Conservation (phyloP, 331 rosid genomes). For the Acacia pycnantha region DNA sequence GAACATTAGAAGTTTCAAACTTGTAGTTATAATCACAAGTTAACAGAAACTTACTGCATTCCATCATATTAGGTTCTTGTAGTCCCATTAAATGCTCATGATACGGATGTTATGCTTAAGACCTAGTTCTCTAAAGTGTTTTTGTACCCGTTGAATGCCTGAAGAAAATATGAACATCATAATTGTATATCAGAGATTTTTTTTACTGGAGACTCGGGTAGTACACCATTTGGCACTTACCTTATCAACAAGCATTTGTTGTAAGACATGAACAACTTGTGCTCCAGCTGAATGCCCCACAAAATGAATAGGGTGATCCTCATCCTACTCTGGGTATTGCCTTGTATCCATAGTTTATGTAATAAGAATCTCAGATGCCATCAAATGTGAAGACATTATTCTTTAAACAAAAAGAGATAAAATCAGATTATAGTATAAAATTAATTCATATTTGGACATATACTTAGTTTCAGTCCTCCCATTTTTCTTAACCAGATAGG, state of each 20-base stretch:
- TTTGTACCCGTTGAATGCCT: constrained; percentile 81
- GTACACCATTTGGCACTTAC: constrained; percentile 38
- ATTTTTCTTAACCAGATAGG: not conserved
- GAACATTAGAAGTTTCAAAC: not conserved
- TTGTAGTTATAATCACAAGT: not conserved
- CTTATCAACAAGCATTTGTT: constrained; percentile 98
- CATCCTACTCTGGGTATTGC: constrained; percentile 95
- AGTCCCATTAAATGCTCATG: constrained; percentile 99
- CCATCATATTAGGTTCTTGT: constrained; percentile 94
- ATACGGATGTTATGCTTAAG: constrained; percentile 73
- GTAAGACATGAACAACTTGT: constrained; percentile 88
- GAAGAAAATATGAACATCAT: constrained; percentile 25
- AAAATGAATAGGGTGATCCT: constrained; percentile 90
- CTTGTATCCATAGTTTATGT: constrained; percentile 49
- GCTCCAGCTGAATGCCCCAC: constrained; percentile 98
- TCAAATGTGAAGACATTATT: not conserved
- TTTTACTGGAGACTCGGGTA: not conserved
- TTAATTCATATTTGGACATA: not conserved
- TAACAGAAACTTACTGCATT: constrained; percentile 74
- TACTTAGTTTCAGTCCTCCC: not conserved
- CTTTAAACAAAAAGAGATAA: not conserved
- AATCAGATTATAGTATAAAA: not conserved
- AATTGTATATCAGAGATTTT: not conserved
- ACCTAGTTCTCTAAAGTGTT: constrained; percentile 84
- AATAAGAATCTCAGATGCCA: not conserved